Conservation (phyloP, 768 basidiomycete genomes). For the Calocybe gangraenosa region DNA sequence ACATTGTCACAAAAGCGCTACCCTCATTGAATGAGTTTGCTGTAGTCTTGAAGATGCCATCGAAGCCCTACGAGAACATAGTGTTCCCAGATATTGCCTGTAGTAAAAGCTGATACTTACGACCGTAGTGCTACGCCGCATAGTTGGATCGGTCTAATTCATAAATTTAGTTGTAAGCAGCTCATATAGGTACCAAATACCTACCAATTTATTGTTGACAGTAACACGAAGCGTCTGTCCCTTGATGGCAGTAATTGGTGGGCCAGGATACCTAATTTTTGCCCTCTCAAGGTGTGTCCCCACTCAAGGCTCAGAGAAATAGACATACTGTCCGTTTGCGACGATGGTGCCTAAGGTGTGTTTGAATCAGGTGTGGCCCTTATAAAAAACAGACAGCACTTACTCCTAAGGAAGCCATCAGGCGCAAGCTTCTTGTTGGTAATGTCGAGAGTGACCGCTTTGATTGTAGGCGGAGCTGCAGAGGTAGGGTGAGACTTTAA, state of each 20-base stretch:
- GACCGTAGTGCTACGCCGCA: constrained; percentile 26
- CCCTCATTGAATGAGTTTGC: constrained; percentile 27
- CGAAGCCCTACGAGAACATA: constrained; percentile 18
- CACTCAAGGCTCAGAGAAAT: background rate
- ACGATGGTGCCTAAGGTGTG: constrained; percentile 16
- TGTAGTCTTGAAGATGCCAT: constrained; percentile 23
- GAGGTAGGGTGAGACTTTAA: constrained; percentile 10
- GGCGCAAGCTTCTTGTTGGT: constrained; percentile 37
- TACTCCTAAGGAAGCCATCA: constrained; percentile 34
- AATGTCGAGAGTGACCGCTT: constrained; percentile 30
- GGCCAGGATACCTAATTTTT: constrained; percentile 37
- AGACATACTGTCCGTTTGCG: constrained; percentile 21
- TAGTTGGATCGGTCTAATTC: constrained; percentile 23
- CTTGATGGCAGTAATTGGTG: constrained; percentile 39
- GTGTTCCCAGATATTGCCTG: background rate
- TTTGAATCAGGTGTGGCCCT: background rate
- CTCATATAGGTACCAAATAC: background rate
- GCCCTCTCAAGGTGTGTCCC: background rate
- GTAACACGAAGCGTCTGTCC: constrained; percentile 38
- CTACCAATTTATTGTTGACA: constrained; percentile 39
- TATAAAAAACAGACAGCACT: constrained; percentile 1
- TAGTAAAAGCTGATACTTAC: constrained; percentile 14
- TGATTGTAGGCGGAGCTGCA: constrained; percentile 7
- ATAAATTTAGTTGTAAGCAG: background rate
- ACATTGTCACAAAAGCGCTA: constrained; percentile 38